Percentiles rank a stretch among this genome's conserved stretches.
Conservation (phyloP, 352 stramenopile genomes). For the Phytophthora sp. region DNA sequence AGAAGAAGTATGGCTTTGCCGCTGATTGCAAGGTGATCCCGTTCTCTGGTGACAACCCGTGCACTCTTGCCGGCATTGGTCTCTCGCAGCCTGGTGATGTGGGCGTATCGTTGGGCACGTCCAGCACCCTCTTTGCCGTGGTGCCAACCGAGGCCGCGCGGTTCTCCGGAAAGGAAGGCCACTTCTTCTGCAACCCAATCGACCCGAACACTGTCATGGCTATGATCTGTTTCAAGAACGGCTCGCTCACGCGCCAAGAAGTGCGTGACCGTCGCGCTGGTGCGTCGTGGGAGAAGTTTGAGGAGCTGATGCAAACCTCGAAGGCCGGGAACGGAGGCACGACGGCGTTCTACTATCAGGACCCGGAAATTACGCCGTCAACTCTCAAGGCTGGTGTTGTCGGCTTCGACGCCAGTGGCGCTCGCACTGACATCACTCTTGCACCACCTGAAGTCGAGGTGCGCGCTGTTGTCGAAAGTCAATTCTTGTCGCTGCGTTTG, state of each 20-base stretch:
- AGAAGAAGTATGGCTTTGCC: conserved; percentile 67
- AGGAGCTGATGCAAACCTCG: conserved; percentile 46
- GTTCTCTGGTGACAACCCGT: conserved; percentile 88
- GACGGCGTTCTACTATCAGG: conserved; percentile 65
- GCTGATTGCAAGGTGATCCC: conserved; percentile 64
- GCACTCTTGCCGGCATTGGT: conserved; percentile 70
- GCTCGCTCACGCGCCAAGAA: conserved; percentile 71
- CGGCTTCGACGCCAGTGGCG: conserved; percentile 43
- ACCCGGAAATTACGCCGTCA: conserved; percentile 73
- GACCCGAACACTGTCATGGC: conserved; percentile 75
- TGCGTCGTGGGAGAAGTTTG: conserved; percentile 61
- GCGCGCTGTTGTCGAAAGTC: conserved; percentile 68
- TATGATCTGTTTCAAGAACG: conserved; percentile 92
- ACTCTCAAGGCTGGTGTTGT: conserved; percentile 52
- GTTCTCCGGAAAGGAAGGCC: conserved; percentile 67
- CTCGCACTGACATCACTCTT: conserved; percentile 17
- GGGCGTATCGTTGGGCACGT: conserved; percentile 69
- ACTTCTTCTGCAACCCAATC: conserved; percentile 86
- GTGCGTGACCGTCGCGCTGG: conserved; percentile 49
- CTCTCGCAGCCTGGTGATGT: conserved; percentile 61
- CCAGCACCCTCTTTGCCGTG: conserved; percentile 66
- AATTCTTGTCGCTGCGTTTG: conserved; percentile 65
- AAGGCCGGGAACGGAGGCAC: conserved; percentile 49
- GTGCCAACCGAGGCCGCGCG: conserved; percentile 47
- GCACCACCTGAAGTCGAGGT: conserved; percentile 40